phyloP scores from a whole-genome alignment of 2,329 filamentous ascomycete species.

The Xylariales sp. region DNA sequence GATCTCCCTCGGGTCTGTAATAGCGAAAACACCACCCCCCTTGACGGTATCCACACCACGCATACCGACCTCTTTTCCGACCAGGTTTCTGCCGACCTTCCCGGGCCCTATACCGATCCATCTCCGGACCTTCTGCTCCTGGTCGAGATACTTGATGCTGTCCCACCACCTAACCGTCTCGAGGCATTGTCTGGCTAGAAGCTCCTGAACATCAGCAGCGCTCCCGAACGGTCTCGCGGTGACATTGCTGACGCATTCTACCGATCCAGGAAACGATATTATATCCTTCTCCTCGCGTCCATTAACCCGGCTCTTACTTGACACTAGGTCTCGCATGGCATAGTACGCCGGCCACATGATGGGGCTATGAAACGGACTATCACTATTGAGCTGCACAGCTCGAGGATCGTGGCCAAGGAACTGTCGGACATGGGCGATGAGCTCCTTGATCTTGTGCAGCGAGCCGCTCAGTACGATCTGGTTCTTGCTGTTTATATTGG shows the following conservation, averaged over 20 bases:
- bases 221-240: conserved; percentile 81
- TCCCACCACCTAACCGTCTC: conserved; percentile 97
- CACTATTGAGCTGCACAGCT: conserved; percentile 85
- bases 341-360: conserved; percentile 88
- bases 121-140: conserved; percentile 80
- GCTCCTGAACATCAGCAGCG: conserved; percentile 79
- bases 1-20: conserved; percentile 82
- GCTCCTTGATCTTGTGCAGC: conserved; percentile 81
- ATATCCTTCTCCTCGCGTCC: conserved; percentile 70
- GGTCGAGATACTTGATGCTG: conserved; percentile 88
- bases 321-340: conserved; percentile 76
- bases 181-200: conserved; percentile 84
- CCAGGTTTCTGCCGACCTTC: conserved; percentile 91
- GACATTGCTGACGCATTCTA: conserved; percentile 89
- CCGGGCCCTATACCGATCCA: conserved; percentile 95
- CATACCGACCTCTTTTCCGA: conserved; percentile 95
- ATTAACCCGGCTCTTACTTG: conserved; percentile 64
- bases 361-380: conserved; percentile 90
- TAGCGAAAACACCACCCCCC: conserved; percentile 92
- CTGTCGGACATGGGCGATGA: conserved; percentile 86
- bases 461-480: conserved; percentile 94
- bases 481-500: conserved; percentile 95
- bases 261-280: conserved; percentile 77
- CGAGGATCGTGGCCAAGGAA: conserved; percentile 93
- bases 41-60: conserved; percentile 80